Evolutionary conservation across 345 rosid species (phyloP), one percentile per base, ranked within the genome.

Genomic region (Nephelium lappaceum): DNA sequence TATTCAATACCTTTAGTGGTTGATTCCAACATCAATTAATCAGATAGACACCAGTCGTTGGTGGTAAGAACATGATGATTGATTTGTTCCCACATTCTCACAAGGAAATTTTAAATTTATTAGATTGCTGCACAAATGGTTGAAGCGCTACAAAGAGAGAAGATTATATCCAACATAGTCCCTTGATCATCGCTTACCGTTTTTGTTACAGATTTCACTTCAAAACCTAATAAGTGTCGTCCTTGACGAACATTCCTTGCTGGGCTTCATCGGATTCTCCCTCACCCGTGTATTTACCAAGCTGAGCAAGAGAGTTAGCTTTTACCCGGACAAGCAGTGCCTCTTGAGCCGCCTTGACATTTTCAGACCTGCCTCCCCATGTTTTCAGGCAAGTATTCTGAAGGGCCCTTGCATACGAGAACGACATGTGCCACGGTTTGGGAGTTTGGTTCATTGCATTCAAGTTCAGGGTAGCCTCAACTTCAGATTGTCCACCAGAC

Each of bases 401-500:
- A 23, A 95, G 92, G 60, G 98, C 98, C 64, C 98, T 87, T 11
- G 97, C 98, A 42, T 92, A 90, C 4, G 95, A 93, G 91, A 93
- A 93, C 4, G 98, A 93, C 80, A 95, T 93, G n/a, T 92, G 97
- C 98, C 98, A 93, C 0, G 95, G 91, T 89, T 89, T 92, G 8
- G 93, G 86, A 67, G 85, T 77, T 75, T 95, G 97, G 89, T 93
- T 92, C 98, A 91, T 93, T 0, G 98, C 97, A 67, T 93, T 95
- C 78, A 95, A 86, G 93, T 95, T 91, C 74, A 92, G 77, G 71
- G 98, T 95, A 36, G 98, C 98, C 84, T 95, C 98, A 69, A 92
- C 90, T 82, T 95, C 98, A 7, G 97, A 93, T 86, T 95, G 98
- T 24, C 98, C 98, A 38, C 98, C 98, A 18, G 98, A 95, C 89